These are phyloP conservation scores for Irpex sp. DNA, from an alignment of 1,284 basidiomycete genomes.

Conservation along the genomic window DNA sequence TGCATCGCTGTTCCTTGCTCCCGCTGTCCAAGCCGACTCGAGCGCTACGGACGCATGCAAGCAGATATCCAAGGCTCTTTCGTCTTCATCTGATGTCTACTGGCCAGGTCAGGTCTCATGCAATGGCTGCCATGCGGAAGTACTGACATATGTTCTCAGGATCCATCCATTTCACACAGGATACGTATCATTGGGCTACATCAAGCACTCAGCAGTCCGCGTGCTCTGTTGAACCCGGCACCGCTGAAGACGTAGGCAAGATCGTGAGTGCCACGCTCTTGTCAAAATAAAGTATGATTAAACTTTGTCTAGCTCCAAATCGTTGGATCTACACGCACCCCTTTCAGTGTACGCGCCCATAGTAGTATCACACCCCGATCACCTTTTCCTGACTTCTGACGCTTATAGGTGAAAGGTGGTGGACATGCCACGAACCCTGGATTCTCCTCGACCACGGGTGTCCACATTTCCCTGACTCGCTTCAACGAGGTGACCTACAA, in stretches of 20 bases:
- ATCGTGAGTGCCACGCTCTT: slow-evolving; percentile 18
- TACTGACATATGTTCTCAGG: not conserved
- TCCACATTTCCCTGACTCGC: slow-evolving; percentile 46
- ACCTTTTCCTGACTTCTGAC: not conserved
- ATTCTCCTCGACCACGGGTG: slow-evolving; percentile 48
- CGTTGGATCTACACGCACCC: slow-evolving; percentile 32
- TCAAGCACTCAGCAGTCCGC: slow-evolving; percentile 22
- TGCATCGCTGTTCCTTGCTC: not conserved
- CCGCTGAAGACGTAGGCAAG: slow-evolving; percentile 23
- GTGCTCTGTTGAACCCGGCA: slow-evolving; percentile 23
- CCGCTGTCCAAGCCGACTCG: not conserved
- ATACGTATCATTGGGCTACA: slow-evolving; percentile 27
- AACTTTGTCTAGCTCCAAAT: slow-evolving; percentile 36
- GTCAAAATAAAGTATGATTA: not conserved
- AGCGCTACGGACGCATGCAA: slow-evolving; percentile 12
- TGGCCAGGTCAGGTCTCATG: slow-evolving; percentile 25
- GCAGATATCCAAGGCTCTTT: slow-evolving; percentile 21
- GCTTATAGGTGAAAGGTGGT: slow-evolving; percentile 42
- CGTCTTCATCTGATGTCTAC: slow-evolving; percentile 29
- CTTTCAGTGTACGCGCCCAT: slow-evolving; percentile 33
- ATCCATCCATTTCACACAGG: slow-evolving; percentile 16
- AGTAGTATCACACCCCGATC: not conserved
- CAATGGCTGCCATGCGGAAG: no score
- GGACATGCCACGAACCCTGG: slow-evolving; percentile 44
- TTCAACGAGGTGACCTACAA: slow-evolving; percentile 39